Conservation (phyloP, 306 rosid genomes). For the Neltuma alba region DNA sequence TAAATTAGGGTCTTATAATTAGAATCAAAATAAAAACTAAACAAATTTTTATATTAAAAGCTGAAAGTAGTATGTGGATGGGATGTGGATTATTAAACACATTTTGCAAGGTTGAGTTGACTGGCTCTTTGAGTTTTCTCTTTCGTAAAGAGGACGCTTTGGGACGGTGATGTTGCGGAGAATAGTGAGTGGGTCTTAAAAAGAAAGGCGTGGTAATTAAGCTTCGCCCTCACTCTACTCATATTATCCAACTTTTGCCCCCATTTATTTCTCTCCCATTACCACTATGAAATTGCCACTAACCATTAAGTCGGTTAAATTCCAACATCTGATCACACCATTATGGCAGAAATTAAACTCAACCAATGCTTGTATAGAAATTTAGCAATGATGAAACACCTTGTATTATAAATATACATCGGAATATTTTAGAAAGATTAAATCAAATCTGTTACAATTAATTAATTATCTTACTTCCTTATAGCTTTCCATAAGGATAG, state of each 20-base stretch:
- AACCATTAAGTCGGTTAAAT: too few species aligned
- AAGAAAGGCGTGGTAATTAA: conserved; percentile 8
- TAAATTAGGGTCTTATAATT: too few species aligned
- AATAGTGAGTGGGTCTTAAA: conserved; percentile 12
- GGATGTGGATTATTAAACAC: too few species aligned
- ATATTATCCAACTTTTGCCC: neutral
- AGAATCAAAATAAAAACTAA: too few species aligned
- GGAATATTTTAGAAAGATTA: too few species aligned
- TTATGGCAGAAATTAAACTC: neutral
- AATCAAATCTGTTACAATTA: too few species aligned
- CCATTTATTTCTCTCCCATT: conserved; percentile 20
- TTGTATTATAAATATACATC: too few species aligned
- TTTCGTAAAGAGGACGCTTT: conserved; percentile 42
- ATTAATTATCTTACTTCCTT: too few species aligned
- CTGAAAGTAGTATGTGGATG: too few species aligned
- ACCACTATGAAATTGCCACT: too few species aligned
- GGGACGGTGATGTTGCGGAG: conserved; percentile 18
- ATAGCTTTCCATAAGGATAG: too few species aligned
- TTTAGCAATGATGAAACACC: neutral
- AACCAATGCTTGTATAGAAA: neutral
- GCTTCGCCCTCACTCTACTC: conserved; percentile 8
- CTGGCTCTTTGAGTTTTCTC: conserved; percentile 4
- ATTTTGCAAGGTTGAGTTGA: neutral
- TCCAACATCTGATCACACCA: neutral
- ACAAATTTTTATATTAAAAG: too few species aligned